Evolutionary conservation across 83 land plant species (phyloP), one percentile per base, ranked within the genome.

Genomic region (Picea abies): DNA sequence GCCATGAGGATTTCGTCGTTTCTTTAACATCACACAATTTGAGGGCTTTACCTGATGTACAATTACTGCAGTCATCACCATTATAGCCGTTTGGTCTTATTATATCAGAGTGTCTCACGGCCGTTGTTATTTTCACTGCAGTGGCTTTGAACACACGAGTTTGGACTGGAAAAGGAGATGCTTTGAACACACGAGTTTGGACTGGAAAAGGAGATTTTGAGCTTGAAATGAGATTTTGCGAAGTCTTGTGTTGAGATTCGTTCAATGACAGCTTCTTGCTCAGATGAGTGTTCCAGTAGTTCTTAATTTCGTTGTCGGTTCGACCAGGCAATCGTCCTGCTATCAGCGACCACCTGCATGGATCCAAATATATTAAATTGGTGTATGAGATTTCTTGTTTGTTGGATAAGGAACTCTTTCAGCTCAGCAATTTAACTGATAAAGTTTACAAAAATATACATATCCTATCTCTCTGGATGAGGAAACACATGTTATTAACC

Each of bases 221-320:
- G 6, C 7, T 72, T 20, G 41, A n/a, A 5, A 2, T 39, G 11
- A 22, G 14, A 1, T 41, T 7, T 6, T 6, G 3, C 7, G n/a
- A 3, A 39, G 1, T 7, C 7, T 32, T 69, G n/a, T 72, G 25
- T 52, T 52, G 56, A 52, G 56, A 52, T 52, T 52, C 56, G 17
- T 32, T 35, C 4, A 14, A 3, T 16, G 72, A 5, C 26, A 66
- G 69, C n/a, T n/a, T n/a, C n/a, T n/a, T n/a, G n/a, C n/a, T n/a
- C n/a, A n/a, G n/a, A n/a, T n/a, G n/a, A n/a, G 52, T 41, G 22
- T 72, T 72, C 76, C 76, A 72, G 52, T 39, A 72, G 52, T 69
- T 69, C 72, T 69, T 69, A 20, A 69, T 69, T 32, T 69, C 72
- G 41, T 69, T 69, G 72, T 69, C 72, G 3, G 72, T 69, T 29